These are phyloP conservation scores for Asterochloris erici DNA, from an alignment of 139 green algal species.

Conservation along the genomic window DNA sequence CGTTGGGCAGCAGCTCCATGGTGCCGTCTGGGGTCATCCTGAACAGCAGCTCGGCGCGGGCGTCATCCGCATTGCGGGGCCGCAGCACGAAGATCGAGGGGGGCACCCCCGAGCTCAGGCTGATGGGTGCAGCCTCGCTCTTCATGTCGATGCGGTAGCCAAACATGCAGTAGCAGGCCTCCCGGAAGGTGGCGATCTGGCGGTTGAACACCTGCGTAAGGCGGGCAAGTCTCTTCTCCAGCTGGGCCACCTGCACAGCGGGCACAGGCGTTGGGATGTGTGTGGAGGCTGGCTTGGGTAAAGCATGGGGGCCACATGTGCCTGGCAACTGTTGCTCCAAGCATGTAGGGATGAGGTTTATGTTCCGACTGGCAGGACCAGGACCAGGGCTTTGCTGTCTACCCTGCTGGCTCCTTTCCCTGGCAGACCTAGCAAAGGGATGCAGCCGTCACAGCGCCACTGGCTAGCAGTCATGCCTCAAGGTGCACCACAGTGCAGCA, in stretches of 20 bases:
- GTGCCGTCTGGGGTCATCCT: slow-evolving; percentile 20
- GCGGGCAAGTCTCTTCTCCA: slow-evolving; percentile 41
- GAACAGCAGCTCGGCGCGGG: slow-evolving; percentile 40
- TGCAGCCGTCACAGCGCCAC: too few species aligned
- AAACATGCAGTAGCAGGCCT: slow-evolving; percentile 70
- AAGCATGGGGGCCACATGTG: too few species aligned
- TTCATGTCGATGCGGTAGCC: slow-evolving; percentile 76
- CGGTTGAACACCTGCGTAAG: slow-evolving; percentile 73
- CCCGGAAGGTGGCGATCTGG: slow-evolving; percentile 62
- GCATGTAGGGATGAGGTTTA: too few species aligned
- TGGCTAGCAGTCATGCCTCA: too few species aligned
- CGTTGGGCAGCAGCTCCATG: slow-evolving; percentile 64
- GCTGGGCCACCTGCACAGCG: slow-evolving; percentile 26
- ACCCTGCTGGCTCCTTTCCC: too few species aligned
- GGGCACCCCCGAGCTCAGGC: slow-evolving; percentile 9
- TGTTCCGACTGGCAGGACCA: too few species aligned
- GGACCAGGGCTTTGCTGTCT: too few species aligned
- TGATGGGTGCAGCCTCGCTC: slow-evolving; percentile 39
- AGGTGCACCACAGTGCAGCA: too few species aligned
- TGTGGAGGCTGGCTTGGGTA: too few species aligned
- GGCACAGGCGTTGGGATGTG: too few species aligned
- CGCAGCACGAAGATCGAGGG: slow-evolving; percentile 61
- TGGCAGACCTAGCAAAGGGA: too few species aligned
- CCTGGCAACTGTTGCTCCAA: too few species aligned
- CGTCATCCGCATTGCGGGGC: slow-evolving; percentile 41